Conservation (phyloP, 2,329 filamentous ascomycete genomes). For the Aspergillus uvarum region DNA sequence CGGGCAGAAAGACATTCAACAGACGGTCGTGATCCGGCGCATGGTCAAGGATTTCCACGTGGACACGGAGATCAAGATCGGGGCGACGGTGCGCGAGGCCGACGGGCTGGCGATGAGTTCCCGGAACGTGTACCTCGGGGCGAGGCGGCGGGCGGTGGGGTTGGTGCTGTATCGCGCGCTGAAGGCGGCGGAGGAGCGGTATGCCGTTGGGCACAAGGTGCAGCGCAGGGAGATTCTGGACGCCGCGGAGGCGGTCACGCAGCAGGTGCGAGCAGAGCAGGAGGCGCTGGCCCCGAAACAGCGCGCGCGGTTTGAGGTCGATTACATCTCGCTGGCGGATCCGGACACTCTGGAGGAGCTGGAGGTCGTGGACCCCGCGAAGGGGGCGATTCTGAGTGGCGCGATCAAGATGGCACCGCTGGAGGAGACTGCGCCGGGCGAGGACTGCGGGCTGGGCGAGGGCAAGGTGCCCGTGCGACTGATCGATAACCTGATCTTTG, state of each 20-base stretch:
- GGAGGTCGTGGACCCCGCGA: slow-evolving; percentile 64
- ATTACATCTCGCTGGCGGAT: slow-evolving; percentile 90
- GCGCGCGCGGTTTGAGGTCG: slow-evolving; percentile 74
- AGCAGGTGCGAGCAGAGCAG: slow-evolving; percentile 60
- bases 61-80: slow-evolving; percentile 70
- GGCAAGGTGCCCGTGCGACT: slow-evolving; percentile 76
- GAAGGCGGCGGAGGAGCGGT: slow-evolving; percentile 67
- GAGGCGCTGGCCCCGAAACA: slow-evolving; percentile 57
- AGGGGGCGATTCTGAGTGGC: slow-evolving; percentile 82
- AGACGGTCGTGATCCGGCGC: slow-evolving; percentile 83
- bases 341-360: slow-evolving; percentile 80
- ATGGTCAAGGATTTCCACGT: slow-evolving; percentile 88
- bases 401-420: slow-evolving; percentile 87
- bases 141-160: slow-evolving; percentile 68
- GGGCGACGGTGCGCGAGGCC: slow-evolving; percentile 69
- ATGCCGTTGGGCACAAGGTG: slow-evolving; percentile 51
- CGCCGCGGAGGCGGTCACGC: slow-evolving; percentile 64
- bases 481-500: slow-evolving; percentile 88
- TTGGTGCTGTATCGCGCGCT: slow-evolving; percentile 71
- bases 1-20: slow-evolving; percentile 96
- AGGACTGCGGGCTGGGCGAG: slow-evolving; percentile 69
- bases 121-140: slow-evolving; percentile 87
- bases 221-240: slow-evolving; percentile 68
- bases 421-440: slow-evolving; percentile 66
- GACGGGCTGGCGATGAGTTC: slow-evolving; percentile 91